Evolutionary conservation across 2,329 filamentous ascomycete species (phyloP), one percentile per base, ranked within the genome.

Genomic region (Cladosporium cucumerinum): DNA sequence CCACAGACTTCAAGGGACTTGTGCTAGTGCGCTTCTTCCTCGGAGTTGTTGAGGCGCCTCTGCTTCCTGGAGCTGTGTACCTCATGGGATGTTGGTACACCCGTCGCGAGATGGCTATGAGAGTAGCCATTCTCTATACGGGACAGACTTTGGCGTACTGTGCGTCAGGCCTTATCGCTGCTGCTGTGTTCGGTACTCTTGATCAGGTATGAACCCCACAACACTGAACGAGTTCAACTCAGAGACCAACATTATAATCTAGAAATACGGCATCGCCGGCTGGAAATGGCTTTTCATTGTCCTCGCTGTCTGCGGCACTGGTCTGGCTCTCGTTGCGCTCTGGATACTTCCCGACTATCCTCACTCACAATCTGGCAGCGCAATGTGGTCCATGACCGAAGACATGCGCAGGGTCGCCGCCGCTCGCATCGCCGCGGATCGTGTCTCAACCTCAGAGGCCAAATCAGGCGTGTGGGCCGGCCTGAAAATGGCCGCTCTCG

Each of bases 261-360:
- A 61, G 72, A 80, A 30, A 26, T 73, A 77, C 12, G 51, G 51
- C 14, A 26, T 63, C 34, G 48, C 49, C 12, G 61, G 61, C 36
- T 63, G 61, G 61, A 54, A 63, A 34, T 63, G 61, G 61, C 61
- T 63, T 10, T 63, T 63, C n/a, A 63, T 63, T 16, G 49, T 63
- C 32, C 61, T 55, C 10, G 61, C 49, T 3, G 61, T 57, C 26
- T 54, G 49, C 18, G 91, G 89, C 1, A 78, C 91, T 26, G 79
- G 79, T 11, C 80, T 91, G 30, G 88, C 89, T 16, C 73, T 86
- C 6, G 70, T 74, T 1, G 81, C 86, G 1, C 83, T 82, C 72
- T 86, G 85, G 69, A 76, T 91, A 32, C 78, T 92, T 16, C 89
- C 89, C 0, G 86, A 91, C 72, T 89, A 90, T 68, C 89, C 89